phyloP scores from a whole-genome alignment of 768 basidiomycete species.

The Dioszegia hungarica region DNA sequence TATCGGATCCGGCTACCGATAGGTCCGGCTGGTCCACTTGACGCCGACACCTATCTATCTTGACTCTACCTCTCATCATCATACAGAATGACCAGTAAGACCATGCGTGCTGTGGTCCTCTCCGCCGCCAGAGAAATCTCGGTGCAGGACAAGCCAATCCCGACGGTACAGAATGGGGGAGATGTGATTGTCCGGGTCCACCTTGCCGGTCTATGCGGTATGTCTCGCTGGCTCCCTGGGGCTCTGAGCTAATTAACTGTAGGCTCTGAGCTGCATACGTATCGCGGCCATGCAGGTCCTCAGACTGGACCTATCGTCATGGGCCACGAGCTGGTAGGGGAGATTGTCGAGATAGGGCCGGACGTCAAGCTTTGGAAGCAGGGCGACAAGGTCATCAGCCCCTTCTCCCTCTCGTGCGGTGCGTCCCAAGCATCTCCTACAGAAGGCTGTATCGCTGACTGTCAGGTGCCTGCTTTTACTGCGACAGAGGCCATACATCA shows the following conservation, averaged over 20 bases:
- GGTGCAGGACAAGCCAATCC: slow-evolving; percentile 20
- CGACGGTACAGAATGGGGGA: slow-evolving; percentile 10
- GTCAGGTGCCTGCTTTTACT: slow-evolving; percentile 42
- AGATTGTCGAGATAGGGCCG: slow-evolving; percentile 27
- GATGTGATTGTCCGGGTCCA: slow-evolving; percentile 39
- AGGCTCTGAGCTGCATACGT: slow-evolving; percentile 41
- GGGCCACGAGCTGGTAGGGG: slow-evolving; percentile 42
- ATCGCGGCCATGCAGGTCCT: slow-evolving; percentile 25
- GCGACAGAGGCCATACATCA: slow-evolving; percentile 30
- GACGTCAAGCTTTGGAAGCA: slow-evolving; percentile 40
- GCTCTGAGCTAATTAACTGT: not conserved
- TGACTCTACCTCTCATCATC: not conserved
- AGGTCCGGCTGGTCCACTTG: not conserved
- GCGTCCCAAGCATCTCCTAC: not conserved
- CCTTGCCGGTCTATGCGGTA: slow-evolving; percentile 36
- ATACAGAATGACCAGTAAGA: too few species aligned
- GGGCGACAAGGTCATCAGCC: slow-evolving; percentile 44
- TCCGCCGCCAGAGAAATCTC: slow-evolving; percentile 15
- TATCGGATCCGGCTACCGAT: too few species aligned
- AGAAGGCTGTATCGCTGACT: not conserved
- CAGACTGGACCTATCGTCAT: slow-evolving; percentile 24
- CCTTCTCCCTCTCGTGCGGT: slow-evolving; percentile 44
- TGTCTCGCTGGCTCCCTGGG: not conserved
- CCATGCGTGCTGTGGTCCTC: slow-evolving; percentile 33
- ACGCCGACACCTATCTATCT: not conserved